phyloP scores from a whole-genome alignment of 2,329 filamentous ascomycete genomes.

The Sporothrix globosa region DNA sequence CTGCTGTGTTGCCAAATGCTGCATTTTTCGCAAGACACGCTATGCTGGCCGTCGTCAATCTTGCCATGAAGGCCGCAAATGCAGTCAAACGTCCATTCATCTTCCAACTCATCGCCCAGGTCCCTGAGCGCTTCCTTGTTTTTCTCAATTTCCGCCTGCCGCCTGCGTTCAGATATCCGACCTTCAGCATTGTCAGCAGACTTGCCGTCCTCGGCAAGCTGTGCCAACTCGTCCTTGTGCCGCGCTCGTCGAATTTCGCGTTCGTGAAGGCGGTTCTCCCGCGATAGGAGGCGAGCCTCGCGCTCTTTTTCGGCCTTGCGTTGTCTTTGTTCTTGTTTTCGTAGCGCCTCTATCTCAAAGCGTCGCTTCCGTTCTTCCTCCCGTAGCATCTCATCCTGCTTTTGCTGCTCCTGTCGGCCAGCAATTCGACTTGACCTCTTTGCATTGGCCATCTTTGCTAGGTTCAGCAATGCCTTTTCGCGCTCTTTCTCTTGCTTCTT shows the following conservation, averaged over 20 bases:
- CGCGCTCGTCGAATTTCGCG: constrained; percentile 80
- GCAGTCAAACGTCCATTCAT: constrained; percentile 95
- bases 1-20: constrained; percentile 97
- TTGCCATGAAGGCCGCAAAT: constrained; percentile 87
- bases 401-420: constrained; percentile 76
- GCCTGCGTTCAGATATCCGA: constrained; percentile 74
- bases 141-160: constrained; percentile 80
- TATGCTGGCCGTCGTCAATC: constrained; percentile 92
- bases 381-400: constrained; percentile 68
- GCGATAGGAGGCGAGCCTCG: constrained; percentile 76
- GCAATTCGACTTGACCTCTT: constrained; percentile 93
- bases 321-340: constrained; percentile 66
- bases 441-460: constrained; percentile 88
- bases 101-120: constrained; percentile 63
- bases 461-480: constrained; percentile 76
- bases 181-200: constrained; percentile 58
- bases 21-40: constrained; percentile 90
- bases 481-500: constrained; percentile 70
- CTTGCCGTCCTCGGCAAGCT: constrained; percentile 75
- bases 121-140: constrained; percentile 75
- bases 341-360: constrained; percentile 66
- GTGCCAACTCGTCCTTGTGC: constrained; percentile 80
- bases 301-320: constrained; percentile 69
- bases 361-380: constrained; percentile 70
- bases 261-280: constrained; percentile 83